phyloP scores from a whole-genome alignment of 441 rosid genomes.

The Brassica balearica region DNA sequence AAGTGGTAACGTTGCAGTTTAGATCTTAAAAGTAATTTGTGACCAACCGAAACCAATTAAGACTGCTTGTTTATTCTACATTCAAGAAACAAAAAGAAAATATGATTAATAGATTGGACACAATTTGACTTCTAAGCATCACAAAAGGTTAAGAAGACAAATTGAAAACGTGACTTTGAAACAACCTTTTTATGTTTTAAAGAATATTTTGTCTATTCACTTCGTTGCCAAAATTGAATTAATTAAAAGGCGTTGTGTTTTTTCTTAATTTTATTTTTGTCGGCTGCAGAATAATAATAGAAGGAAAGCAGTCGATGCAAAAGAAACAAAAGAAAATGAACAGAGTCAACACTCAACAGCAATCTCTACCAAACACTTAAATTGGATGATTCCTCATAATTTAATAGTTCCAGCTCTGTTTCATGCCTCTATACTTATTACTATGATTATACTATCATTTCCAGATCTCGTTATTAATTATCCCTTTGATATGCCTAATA shows the following conservation, averaged over 20 bases:
- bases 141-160: background rate
- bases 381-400: too few species aligned
- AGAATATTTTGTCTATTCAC: too few species aligned
- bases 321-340: too few species aligned
- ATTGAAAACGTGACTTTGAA: conserved; percentile 29
- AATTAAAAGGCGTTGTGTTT: too few species aligned
- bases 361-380: too few species aligned
- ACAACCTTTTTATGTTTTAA: background rate
- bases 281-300: too few species aligned
- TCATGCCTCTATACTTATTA: background rate
- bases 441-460: background rate
- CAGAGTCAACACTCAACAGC: too few species aligned
- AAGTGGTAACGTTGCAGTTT: too few species aligned
- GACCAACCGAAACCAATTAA: conserved; percentile 3
- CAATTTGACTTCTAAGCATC: conserved; percentile 34
- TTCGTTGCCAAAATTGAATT: too few species aligned
- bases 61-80: background rate
- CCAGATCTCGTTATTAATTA: background rate
- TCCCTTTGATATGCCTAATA: background rate
- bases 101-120: background rate
- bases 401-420: background rate
- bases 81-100: background rate
- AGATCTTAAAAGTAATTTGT: too few species aligned
- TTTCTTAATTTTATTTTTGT: too few species aligned
- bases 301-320: too few species aligned